phyloP scores from a whole-genome alignment of 148 eudicot species.

The Dysphania ambrosioides region DNA sequence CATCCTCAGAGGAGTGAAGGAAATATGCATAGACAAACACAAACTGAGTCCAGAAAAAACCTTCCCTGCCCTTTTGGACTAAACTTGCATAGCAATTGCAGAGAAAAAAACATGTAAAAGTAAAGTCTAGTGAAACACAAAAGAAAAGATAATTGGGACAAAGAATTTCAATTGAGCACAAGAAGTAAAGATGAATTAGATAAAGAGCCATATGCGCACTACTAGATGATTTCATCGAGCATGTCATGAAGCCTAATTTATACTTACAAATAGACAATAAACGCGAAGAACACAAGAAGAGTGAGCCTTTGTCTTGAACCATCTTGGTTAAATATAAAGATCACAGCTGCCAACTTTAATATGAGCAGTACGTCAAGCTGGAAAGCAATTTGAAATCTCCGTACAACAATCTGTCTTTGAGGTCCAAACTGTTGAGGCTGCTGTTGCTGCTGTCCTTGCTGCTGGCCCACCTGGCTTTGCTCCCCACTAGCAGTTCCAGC shows the following conservation, averaged over 20 bases:
- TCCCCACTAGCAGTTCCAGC: slow-evolving; percentile 51
- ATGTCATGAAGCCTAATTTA: not conserved
- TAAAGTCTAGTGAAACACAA: not conserved
- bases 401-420: slow-evolving; percentile 82
- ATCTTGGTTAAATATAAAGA: slow-evolving; percentile 95
- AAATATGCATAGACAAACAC: not conserved
- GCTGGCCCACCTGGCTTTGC: slow-evolving; percentile 61
- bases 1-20: not conserved
- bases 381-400: slow-evolving; percentile 94
- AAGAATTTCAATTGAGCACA: not conserved
- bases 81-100: not conserved
- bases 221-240: not conserved
- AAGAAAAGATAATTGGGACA: not conserved
- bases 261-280: slow-evolving; percentile 86
- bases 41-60: no score
- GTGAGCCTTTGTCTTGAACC: slow-evolving; percentile 94
- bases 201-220: not conserved
- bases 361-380: slow-evolving; percentile 88
- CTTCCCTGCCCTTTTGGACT: no score
- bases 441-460: slow-evolving; percentile 44
- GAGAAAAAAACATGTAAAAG: not conserved
- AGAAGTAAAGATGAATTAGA: not conserved
- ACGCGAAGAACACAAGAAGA: slow-evolving; percentile 80
- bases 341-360: slow-evolving; percentile 89
- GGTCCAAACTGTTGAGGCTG: slow-evolving; percentile 60